Conservation (phyloP, 169 alveolate genomes). For the Plasmodium knowlesi region DNA sequence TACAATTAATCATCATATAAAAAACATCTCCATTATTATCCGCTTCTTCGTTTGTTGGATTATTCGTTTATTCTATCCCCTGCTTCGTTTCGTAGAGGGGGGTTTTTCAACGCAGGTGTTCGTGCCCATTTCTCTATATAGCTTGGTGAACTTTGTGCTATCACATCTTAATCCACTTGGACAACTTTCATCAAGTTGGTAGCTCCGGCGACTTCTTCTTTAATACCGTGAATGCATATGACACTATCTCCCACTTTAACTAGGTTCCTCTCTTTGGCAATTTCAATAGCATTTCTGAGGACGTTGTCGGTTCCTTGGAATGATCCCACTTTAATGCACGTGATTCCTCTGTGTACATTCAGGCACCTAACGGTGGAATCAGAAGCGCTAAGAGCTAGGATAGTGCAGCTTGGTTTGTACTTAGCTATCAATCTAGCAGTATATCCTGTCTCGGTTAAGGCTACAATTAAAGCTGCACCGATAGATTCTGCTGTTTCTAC, state of each 20-base stretch:
- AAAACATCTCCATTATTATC: neutral
- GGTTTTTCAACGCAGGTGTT: neutral
- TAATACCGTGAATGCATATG: constrained; percentile 95
- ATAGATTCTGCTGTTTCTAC: constrained; percentile 91
- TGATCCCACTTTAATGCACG: constrained; percentile 92
- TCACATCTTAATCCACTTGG: constrained; percentile 71
- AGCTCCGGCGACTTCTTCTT: constrained; percentile 95
- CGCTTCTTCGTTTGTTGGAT: neutral
- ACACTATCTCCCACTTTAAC: constrained; percentile 93
- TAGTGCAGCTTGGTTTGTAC: constrained; percentile 95
- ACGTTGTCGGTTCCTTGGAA: constrained; percentile 92
- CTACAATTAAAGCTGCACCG: constrained; percentile 92
- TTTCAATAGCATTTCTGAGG: constrained; percentile 88
- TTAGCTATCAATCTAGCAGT: constrained; percentile 97
- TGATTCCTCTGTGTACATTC: constrained; percentile 94
- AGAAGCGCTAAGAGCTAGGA: constrained; percentile 93
- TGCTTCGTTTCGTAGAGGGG: neutral
- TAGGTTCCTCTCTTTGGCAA: constrained; percentile 93
- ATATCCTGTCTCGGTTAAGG: constrained; percentile 97
- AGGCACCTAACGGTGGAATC: constrained; percentile 92
- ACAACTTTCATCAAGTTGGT: constrained; percentile 93
- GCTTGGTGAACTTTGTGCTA: neutral
- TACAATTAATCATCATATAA: neutral
- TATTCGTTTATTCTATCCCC: neutral
- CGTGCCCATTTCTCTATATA: neutral